Evolutionary conservation across 129 eudicot genomes (phyloP).

Genomic region (Scalesia atractyloides): DNA sequence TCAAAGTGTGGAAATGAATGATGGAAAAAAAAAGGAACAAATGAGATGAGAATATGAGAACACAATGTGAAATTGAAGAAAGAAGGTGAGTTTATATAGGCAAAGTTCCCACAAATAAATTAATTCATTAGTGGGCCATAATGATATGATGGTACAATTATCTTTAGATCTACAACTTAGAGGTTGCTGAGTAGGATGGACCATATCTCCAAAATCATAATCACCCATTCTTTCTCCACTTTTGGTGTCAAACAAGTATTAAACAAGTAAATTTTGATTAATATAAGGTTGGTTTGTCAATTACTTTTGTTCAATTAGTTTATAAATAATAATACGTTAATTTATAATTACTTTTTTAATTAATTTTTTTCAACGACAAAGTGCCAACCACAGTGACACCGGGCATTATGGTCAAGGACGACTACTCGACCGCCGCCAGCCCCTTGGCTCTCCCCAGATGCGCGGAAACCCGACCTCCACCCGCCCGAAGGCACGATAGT

Average conservation of each 20-base stretch:
- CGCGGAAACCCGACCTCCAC: too few species aligned
- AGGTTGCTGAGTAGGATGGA: slow-evolving; percentile 38
- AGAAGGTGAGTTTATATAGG: slow-evolving; percentile 30
- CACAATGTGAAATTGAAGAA: slow-evolving; percentile 27
- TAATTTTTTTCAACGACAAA: too few species aligned
- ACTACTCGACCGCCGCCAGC: too few species aligned
- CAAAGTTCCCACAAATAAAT: slow-evolving; percentile 16
- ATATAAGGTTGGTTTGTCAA: too few species aligned
- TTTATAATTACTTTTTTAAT: too few species aligned
- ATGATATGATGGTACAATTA: slow-evolving; percentile 36
- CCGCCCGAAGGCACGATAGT: too few species aligned
- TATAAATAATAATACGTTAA: too few species aligned
- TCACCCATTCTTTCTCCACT: not conserved
- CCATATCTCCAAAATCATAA: slow-evolving; percentile 27
- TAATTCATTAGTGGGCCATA: slow-evolving; percentile 22
- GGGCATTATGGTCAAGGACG: too few species aligned
- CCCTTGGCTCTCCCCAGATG: too few species aligned
- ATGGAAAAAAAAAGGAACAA: not conserved
- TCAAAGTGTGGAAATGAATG: not conserved
- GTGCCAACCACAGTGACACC: too few species aligned
- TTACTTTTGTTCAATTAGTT: too few species aligned
- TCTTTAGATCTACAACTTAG: slow-evolving; percentile 31
- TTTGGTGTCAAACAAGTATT: not conserved
- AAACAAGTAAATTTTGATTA: too few species aligned
- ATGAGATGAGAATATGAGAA: slow-evolving; percentile 22